Conservation (phyloP, 73 alveolate genomes). For the Tetrahymena borealis region DNA sequence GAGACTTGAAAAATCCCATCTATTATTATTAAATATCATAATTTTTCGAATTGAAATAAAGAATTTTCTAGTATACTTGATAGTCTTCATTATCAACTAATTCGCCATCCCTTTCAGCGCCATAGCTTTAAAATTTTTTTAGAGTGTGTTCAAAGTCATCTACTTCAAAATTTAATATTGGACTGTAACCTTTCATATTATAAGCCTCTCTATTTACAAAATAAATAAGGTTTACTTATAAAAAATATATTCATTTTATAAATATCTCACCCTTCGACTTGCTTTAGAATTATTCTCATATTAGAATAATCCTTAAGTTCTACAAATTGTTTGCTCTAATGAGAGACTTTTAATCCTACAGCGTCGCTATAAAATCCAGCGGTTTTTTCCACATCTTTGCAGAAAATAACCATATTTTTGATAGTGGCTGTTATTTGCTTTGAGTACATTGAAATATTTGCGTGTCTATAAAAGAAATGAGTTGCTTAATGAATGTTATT, state of each 20-base stretch:
- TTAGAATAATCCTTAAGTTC: background rate
- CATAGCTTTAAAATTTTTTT: background rate
- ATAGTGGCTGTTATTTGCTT: background rate
- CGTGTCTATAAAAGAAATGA: no score
- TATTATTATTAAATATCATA: no score
- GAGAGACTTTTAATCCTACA: background rate
- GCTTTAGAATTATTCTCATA: background rate
- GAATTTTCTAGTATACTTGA: background rate
- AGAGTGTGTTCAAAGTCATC: background rate
- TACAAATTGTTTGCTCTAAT: background rate
- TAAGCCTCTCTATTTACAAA: background rate
- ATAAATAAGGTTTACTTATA: no score
- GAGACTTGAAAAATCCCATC: background rate
- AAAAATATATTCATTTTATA: no score
- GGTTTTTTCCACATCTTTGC: background rate
- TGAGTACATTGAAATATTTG: background rate
- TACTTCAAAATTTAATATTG: background rate
- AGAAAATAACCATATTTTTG: background rate
- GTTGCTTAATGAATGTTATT: no score
- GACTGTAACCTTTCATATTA: background rate
- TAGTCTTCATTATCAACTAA: background rate
- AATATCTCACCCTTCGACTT: background rate
- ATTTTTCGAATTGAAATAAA: no score
- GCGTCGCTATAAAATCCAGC: background rate
- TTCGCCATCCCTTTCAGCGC: background rate